Evolutionary conservation across 495 filamentous ascomycete genomes (phyloP), one percentile per base, ranked within the genome.

Genomic region (Parathielavia appendiculata): DNA sequence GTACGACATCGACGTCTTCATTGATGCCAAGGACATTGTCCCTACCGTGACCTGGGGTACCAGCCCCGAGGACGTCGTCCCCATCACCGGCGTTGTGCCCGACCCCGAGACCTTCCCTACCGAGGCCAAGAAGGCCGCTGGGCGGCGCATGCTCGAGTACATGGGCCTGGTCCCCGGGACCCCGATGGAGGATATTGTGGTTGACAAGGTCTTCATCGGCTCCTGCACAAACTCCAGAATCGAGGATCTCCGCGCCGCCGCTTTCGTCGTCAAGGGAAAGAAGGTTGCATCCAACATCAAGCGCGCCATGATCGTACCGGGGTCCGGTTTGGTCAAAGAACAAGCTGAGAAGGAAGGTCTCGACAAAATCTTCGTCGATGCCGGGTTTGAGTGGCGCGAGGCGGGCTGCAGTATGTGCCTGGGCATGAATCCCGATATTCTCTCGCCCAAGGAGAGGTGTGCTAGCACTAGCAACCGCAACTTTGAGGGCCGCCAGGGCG

Each of bases 401-500:
- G 93, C 93, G 57, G 93, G 93, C 45, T 98, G 93, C 79, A 92
- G 87, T 53, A 98, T 98, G 93, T 98, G 93, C 66, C 82, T 98
- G 32, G 93, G 93, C 71, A 98, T 98, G 93, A 98, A 98, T 78
- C 91, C 93, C 0, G 93, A 98, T 73, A 96, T 98, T 64, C 82
- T 97, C n/a, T 84, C 89, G 2, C 93, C 93, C 45, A 82, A 86
- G 68, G 93, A 98, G 76, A 84, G 93, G 56, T 98, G 93, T 66
- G 93, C 93, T 40, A 90, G 85, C 70, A 98, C 93, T 58, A 92
- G 88, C 63, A 97, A 98, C 76, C 89, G 93, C 61, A 98, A 98
- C 68, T 98, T 97, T 64, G 93, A 97, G 73, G 93, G 93, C 49
- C 86, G 93, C 63, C 93, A 98, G 76, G 93, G 93, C 69, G 91